phyloP scores from a whole-genome alignment of 208 protist genomes.

The Lotmaria passim region DNA sequence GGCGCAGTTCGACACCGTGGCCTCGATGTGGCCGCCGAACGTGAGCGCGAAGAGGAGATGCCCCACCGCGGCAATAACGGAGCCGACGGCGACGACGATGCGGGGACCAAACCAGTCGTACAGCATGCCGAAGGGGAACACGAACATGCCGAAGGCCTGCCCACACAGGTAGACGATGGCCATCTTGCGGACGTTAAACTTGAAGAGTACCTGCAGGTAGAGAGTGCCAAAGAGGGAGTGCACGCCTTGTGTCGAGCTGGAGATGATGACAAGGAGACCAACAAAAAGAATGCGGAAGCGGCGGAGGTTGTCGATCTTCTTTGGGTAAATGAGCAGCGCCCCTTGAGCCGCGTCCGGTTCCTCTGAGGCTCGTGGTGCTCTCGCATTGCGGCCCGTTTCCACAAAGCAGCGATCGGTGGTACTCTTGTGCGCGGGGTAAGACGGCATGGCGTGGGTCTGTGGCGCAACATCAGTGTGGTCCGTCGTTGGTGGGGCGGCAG shows the following conservation, averaged over 20 bases:
- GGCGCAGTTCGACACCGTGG: conserved; percentile 32
- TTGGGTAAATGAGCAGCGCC: conserved; percentile 38
- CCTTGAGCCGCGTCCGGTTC: background rate
- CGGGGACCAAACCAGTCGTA: conserved; percentile 50
- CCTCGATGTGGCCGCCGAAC: conserved; percentile 41
- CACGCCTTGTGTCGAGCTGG: conserved; percentile 35
- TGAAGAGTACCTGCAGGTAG: conserved; percentile 37
- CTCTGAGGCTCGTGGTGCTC: too few relatives aligned
- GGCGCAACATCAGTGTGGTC: too few relatives aligned
- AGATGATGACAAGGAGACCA: conserved; percentile 37
- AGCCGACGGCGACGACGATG: conserved; percentile 18
- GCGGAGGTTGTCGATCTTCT: conserved; percentile 39
- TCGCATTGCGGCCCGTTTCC: too few relatives aligned
- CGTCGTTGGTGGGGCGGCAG: too few relatives aligned
- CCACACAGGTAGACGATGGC: conserved; percentile 39
- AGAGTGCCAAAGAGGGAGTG: conserved; percentile 44
- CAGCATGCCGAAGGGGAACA: conserved; percentile 36
- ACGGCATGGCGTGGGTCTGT: too few relatives aligned
- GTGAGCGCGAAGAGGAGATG: conserved; percentile 41
- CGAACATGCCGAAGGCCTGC: conserved; percentile 27
- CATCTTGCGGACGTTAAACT: conserved; percentile 28
- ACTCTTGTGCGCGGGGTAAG: too few relatives aligned
- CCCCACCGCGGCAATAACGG: conserved; percentile 38
- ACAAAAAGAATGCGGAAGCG: conserved; percentile 49
- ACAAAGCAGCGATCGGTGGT: too few relatives aligned